Evolutionary conservation across 2,329 filamentous ascomycete genomes (phyloP).

Genomic region (Ceratocystis ficicola): DNA sequence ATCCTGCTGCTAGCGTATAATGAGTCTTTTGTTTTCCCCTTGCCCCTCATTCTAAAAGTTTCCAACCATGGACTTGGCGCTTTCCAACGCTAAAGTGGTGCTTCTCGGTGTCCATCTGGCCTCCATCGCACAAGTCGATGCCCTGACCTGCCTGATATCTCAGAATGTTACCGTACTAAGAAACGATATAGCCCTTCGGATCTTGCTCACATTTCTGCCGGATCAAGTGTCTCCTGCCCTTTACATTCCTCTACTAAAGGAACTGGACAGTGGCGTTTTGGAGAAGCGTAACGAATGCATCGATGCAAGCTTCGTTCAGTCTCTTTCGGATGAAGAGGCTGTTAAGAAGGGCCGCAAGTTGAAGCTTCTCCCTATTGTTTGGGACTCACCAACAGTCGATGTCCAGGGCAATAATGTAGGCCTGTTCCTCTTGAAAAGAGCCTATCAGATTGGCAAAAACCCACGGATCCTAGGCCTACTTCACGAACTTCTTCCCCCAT

Average conservation of each 20-base stretch:
- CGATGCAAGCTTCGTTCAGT: constrained; percentile 44
- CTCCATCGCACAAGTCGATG: constrained; percentile 50
- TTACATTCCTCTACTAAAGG: constrained; percentile 50
- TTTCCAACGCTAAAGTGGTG: constrained; percentile 56
- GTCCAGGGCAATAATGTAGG: constrained; percentile 44
- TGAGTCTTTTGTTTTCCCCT: neutral
- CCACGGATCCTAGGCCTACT: constrained; percentile 60
- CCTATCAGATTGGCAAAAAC: constrained; percentile 56
- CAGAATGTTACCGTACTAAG: constrained; percentile 46
- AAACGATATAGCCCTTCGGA: constrained; percentile 54
- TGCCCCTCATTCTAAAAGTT: constrained; percentile 15
- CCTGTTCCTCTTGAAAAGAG: constrained; percentile 54
- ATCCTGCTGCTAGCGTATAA: neutral
- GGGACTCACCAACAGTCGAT: constrained; percentile 37
- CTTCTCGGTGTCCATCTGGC: constrained; percentile 62
- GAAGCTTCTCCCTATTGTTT: constrained; percentile 45
- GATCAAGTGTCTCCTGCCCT: constrained; percentile 52
- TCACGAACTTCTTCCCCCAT: constrained; percentile 55
- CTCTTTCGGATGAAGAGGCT: constrained; percentile 51
- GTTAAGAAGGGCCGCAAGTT: constrained; percentile 52
- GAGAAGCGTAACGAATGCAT: constrained; percentile 33
- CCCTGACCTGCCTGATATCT: constrained; percentile 48
- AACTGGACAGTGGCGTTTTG: constrained; percentile 41
- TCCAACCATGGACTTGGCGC: constrained; percentile 32
- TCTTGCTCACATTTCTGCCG: constrained; percentile 66